Conservation (phyloP, 805 yeast species). For the Isabelozyma gotoi region DNA sequence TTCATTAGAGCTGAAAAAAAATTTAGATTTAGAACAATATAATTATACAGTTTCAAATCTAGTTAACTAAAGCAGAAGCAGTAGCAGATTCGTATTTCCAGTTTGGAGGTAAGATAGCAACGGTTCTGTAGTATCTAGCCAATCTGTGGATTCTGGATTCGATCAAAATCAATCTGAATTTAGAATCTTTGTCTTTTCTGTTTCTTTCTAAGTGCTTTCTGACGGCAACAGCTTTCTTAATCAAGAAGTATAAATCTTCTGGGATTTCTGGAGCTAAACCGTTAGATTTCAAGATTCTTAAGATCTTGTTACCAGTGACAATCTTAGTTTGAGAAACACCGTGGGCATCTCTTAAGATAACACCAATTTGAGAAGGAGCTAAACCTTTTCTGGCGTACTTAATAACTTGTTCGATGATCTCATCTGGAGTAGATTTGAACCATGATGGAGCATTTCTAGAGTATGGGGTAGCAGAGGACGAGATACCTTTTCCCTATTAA, state of each 20-base stretch:
- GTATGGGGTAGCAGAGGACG: slow-evolving; percentile 98
- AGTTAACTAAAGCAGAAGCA: slow-evolving; percentile 99
- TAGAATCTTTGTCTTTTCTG: slow-evolving; percentile 99
- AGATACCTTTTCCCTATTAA: slow-evolving; percentile 95
- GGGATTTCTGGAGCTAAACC: slow-evolving; percentile 99
- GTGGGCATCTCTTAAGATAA: slow-evolving; percentile 98
- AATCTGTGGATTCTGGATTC: slow-evolving; percentile 99
- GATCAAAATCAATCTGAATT: slow-evolving; percentile 99
- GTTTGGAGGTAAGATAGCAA: slow-evolving; percentile 98
- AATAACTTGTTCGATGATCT: slow-evolving; percentile 96
- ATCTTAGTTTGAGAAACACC: slow-evolving; percentile 98
- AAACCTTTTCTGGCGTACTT: slow-evolving; percentile 99
- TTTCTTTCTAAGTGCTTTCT: slow-evolving; percentile 99
- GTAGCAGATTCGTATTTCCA: slow-evolving; percentile 99
- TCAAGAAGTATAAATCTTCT: slow-evolving; percentile 98
- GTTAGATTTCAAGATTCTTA: slow-evolving; percentile 98
- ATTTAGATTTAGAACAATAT: slow-evolving; percentile 10
- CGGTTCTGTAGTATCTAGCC: slow-evolving; percentile 99
- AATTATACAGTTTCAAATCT: slow-evolving; percentile 33
- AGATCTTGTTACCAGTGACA: slow-evolving; percentile 98
- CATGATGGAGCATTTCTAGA: slow-evolving; percentile 98
- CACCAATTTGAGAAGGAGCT: slow-evolving; percentile 99
- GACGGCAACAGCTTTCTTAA: slow-evolving; percentile 99
- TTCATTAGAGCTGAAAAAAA: background rate
- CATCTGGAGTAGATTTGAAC: slow-evolving; percentile 96